phyloP scores from a whole-genome alignment of 345 rosid genomes.

The Moringa oleifera region DNA sequence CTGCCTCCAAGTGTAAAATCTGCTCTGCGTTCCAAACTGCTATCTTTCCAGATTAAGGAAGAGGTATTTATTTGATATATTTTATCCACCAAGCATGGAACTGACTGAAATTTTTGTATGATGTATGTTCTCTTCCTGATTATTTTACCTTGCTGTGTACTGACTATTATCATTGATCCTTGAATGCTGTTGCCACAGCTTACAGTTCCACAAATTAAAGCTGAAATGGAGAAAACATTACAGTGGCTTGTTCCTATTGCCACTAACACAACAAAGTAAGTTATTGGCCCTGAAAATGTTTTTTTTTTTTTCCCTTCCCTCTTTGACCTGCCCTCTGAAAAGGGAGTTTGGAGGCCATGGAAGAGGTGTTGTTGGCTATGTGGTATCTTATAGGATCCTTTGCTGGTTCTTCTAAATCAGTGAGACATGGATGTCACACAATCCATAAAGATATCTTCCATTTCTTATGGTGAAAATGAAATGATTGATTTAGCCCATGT shows the following conservation, averaged over 20 bases:
- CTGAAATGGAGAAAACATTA: slow-evolving; percentile 90
- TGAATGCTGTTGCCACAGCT: slow-evolving; percentile 44
- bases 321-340: background rate
- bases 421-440: no score
- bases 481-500: background rate
- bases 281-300: background rate
- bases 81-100: slow-evolving; percentile 2
- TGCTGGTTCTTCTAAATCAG: no score
- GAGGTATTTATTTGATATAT: slow-evolving; percentile 45
- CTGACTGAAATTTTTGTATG: slow-evolving; percentile 1
- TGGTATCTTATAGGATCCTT: no score
- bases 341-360: background rate
- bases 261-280: slow-evolving; percentile 86
- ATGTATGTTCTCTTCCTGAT: background rate
- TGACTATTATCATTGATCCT: slow-evolving; percentile 1
- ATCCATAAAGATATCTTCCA: no score
- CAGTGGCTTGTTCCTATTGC: slow-evolving; percentile 98
- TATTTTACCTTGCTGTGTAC: slow-evolving; percentile 1
- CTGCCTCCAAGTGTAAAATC: slow-evolving; percentile 84
- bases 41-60: slow-evolving; percentile 60
- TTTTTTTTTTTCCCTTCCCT: background rate
- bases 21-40: slow-evolving; percentile 70
- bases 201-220: slow-evolving; percentile 73
- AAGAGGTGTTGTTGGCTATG: no score
- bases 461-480: background rate